Evolutionary conservation across 441 rosid genomes (phyloP).

Genomic region (Populus trichocarpa): DNA sequence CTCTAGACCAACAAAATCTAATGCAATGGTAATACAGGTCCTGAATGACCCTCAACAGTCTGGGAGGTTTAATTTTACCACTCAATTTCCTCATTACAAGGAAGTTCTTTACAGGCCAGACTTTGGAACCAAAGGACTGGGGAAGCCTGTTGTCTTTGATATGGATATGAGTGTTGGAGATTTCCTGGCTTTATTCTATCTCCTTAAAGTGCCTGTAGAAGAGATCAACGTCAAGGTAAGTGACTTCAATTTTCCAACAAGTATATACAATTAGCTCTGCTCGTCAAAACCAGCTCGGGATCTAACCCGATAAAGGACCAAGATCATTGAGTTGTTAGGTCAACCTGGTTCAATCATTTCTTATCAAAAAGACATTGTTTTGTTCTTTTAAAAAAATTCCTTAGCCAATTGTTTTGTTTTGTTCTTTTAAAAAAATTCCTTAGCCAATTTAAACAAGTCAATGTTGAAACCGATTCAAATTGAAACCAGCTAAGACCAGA

Average conservation of each 20-base stretch:
- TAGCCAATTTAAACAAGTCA: too few relatives aligned
- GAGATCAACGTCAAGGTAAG: constrained; percentile 67
- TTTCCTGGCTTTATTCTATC: constrained; percentile 74
- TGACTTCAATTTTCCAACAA: background rate
- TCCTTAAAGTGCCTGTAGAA: constrained; percentile 75
- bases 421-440: too few relatives aligned
- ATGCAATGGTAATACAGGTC: constrained; percentile 33
- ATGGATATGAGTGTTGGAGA: constrained; percentile 98
- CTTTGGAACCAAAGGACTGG: constrained; percentile 37
- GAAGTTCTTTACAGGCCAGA: constrained; percentile 52
- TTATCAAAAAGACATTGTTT: background rate
- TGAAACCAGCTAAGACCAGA: background rate
- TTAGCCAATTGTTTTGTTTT: too few relatives aligned
- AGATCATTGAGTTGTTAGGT: background rate
- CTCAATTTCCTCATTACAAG: constrained; percentile 64
- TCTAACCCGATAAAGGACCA: background rate
- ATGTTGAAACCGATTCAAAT: background rate
- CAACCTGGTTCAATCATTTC: background rate
- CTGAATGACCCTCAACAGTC: constrained; percentile 53
- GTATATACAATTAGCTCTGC: background rate
- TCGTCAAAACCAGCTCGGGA: background rate
- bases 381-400: background rate
- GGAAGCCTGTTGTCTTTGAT: constrained; percentile 79
- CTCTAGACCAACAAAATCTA: background rate
- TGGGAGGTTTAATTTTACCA: constrained; percentile 65